Evolutionary conservation across 2,329 filamentous ascomycete species (phyloP).

Genomic region (Helotiales sp.): DNA sequence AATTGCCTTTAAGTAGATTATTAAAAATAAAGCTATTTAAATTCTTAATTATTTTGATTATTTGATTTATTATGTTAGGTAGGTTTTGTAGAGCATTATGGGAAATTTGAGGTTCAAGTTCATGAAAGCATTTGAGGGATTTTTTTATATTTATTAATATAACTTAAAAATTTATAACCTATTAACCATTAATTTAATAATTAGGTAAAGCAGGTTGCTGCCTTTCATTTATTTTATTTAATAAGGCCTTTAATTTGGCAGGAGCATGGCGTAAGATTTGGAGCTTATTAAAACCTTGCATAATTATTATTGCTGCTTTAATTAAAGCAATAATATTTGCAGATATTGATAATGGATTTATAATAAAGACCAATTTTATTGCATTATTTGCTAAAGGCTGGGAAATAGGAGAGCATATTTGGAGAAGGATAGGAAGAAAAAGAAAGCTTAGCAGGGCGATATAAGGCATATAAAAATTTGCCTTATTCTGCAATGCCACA

Average conservation of each 20-base stretch:
- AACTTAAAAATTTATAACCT: conserved; percentile 1
- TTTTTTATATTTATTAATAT: neutral
- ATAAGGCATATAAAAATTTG: neutral
- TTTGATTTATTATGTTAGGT: neutral
- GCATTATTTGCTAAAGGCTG: neutral
- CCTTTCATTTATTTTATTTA: neutral
- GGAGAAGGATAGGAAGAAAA: neutral
- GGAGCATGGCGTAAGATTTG: neutral
- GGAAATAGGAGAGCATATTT: neutral
- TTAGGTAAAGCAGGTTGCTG: neutral
- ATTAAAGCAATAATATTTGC: conserved; percentile 2
- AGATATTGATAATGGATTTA: conserved; percentile 12
- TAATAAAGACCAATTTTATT: neutral
- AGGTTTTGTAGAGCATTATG: conserved; percentile 1
- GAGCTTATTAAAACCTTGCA: neutral
- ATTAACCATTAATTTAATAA: neutral
- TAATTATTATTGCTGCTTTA: neutral
- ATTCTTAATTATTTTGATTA: neutral
- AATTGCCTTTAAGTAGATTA: neutral
- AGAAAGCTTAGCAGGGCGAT: neutral
- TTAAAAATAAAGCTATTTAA: neutral
- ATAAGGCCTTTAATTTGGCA: neutral
- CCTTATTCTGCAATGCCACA: neutral
- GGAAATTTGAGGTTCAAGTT: neutral
- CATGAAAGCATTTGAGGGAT: conserved; percentile 1